Percentiles rank a stretch among this genome's conserved stretches.
These are phyloP conservation scores for Ophidiomyces ophidiicola DNA, from an alignment of 2,329 filamentous ascomycete genomes.

Conservation along the genomic window DNA sequence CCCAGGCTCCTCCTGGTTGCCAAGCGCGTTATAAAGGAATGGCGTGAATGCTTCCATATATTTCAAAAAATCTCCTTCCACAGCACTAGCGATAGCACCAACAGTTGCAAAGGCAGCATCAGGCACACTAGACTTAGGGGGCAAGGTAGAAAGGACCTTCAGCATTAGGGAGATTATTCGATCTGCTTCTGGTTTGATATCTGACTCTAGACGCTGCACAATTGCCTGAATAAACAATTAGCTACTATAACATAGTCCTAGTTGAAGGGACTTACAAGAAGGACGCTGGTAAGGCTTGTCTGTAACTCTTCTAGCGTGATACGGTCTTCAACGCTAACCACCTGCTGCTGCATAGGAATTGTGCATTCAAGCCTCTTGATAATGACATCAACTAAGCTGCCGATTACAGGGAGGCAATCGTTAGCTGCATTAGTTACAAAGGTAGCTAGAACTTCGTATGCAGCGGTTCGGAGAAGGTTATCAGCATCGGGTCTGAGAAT, in stretches of 20 bases:
- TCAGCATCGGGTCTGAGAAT: conserved; percentile 62
- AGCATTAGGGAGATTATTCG: conserved; percentile 86
- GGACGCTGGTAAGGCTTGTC: conserved; percentile 81
- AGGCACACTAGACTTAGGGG: conserved; percentile 81
- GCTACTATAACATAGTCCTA: conserved; percentile 12
- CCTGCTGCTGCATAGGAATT: conserved; percentile 75
- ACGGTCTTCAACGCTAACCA: conserved; percentile 92
- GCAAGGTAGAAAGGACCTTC: conserved; percentile 63
- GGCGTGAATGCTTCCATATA: conserved; percentile 95
- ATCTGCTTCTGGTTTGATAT: conserved; percentile 81
- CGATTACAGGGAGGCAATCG: conserved; percentile 71
- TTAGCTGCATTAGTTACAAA: conserved; percentile 85
- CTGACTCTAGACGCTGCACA: conserved; percentile 77
- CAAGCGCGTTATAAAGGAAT: conserved; percentile 85
- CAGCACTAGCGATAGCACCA: conserved; percentile 76
- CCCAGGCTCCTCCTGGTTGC: conserved; percentile 88
- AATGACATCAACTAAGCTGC: conserved; percentile 71
- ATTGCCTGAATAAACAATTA: conserved; percentile 45
- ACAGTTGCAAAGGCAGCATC: conserved; percentile 88
- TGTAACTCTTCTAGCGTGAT: conserved; percentile 96
- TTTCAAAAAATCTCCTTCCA: conserved; percentile 86
- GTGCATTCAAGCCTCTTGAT: conserved; percentile 86
- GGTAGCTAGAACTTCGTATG: conserved; percentile 91
- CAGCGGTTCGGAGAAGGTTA: conserved; percentile 80
- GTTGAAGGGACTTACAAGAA: conserved; percentile 43